Evolutionary conservation across 73 alveolate genomes (phyloP), one percentile per base, ranked within the genome.

Genomic region (Symbiodinium natans): DNA sequence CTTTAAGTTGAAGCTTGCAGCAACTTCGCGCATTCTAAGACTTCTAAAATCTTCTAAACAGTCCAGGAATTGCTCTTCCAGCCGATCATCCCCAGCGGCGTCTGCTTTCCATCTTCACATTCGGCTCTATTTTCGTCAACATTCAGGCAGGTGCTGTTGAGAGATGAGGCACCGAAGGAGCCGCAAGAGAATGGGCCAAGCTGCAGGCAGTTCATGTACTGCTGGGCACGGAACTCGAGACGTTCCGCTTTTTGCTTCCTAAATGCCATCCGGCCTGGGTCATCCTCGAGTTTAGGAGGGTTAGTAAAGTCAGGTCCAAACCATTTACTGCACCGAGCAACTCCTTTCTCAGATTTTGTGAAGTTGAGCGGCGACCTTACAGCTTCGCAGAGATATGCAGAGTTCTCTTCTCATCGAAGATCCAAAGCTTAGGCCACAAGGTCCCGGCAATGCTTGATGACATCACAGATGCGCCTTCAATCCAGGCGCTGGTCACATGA

Each of bases 321-420:
- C 42, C 98, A 92, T 63, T 17, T 80, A 59, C 98, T 92, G 4
- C 98, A 92, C 92, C 98, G 98, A 17, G 90, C 98, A 33, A 77
- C 98, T 54, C 98, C 98, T 68, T 92, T 92, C 68, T 33, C 36
- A 33, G 71, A 92, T 71, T 92, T 92, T 38, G 92, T 71, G 89
- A 90, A 90, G 88, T 77, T 90, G 54, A 90, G 97, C 54, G 15
- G 33, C 21, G 39, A 7, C 54, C 93, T 34, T 21, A 21, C 17
- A 63, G 0, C 43, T 33, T 23, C 71, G 23, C 71, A 8, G 10
- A n/a, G n/a, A 52, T 46, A 43, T 52, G 71, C 31, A n/a, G n/a
- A n/a, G n/a, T n/a, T n/a, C n/a, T n/a, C 71, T 52, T 23, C 71
- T 8, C 23, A 29, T 10, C 31, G n/a, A 52, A n/a, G n/a, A 15